phyloP scores from a whole-genome alignment of 1,284 basidiomycete genomes.

The Leccinum angustisporum region DNA sequence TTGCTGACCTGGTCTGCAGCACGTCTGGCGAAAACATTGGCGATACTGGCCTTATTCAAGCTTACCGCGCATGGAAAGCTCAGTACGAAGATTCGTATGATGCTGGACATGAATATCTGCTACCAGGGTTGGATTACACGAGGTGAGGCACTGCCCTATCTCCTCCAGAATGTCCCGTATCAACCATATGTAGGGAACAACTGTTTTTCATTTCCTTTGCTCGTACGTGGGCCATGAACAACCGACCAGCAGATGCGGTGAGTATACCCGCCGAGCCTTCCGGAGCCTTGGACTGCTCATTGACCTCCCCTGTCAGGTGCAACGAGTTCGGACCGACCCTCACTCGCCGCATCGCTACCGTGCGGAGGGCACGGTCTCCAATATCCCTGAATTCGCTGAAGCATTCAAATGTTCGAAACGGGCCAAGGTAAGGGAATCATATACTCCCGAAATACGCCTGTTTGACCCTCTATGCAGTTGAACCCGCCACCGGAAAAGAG shows the following conservation, averaged over 20 bases:
- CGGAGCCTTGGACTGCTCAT: not conserved
- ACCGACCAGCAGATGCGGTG: slow-evolving; percentile 53
- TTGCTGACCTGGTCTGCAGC: slow-evolving; percentile 35
- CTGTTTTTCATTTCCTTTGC: slow-evolving; percentile 89
- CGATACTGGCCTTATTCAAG: slow-evolving; percentile 82
- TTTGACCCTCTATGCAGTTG: slow-evolving; percentile 41
- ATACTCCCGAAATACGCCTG: not conserved
- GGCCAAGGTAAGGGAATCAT: slow-evolving; percentile 52
- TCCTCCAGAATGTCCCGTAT: not conserved
- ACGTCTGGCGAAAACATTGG: slow-evolving; percentile 91
- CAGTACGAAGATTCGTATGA: slow-evolving; percentile 56
- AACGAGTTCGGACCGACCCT: slow-evolving; percentile 82
- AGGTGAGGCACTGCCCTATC: slow-evolving; percentile 37
- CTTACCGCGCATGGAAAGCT: slow-evolving; percentile 85
- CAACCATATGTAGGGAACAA: slow-evolving; percentile 63
- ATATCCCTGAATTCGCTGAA: slow-evolving; percentile 76
- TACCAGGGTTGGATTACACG: slow-evolving; percentile 84
- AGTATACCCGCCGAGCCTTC: not conserved
- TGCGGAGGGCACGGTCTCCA: slow-evolving; percentile 79
- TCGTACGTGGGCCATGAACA: slow-evolving; percentile 72
- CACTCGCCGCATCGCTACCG: slow-evolving; percentile 83
- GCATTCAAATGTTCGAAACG: slow-evolving; percentile 74
- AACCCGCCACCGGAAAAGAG: slow-evolving; percentile 66
- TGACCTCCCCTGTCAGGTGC: slow-evolving; percentile 48
- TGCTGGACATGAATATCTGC: slow-evolving; percentile 64